phyloP scores from a whole-genome alignment of 257 asterid species.

The Nicotiana obtusifolia region DNA sequence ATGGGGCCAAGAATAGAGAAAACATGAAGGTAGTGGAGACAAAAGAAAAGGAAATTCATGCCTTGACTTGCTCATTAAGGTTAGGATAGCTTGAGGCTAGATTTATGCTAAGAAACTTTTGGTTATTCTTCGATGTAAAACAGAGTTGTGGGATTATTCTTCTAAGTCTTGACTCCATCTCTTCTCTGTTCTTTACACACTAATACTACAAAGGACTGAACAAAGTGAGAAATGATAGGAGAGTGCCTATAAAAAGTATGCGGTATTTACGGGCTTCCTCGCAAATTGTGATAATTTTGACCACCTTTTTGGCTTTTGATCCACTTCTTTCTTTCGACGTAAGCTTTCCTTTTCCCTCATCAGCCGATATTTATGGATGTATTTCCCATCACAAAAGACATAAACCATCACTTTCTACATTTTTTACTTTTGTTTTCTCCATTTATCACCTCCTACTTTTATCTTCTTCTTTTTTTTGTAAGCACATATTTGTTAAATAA shows the following conservation, averaged over 20 bases:
- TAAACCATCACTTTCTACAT: not conserved
- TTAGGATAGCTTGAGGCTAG: slow-evolving; percentile 49
- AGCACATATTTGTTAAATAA: too few relatives aligned
- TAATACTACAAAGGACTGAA: not conserved
- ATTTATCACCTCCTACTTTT: not conserved
- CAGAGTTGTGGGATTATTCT: not conserved
- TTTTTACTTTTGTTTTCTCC: not conserved
- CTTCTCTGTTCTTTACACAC: not conserved
- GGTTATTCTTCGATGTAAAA: slow-evolving; percentile 7
- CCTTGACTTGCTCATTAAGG: slow-evolving; percentile 51
- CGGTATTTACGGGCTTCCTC: not conserved
- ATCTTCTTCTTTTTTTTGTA: too few relatives aligned
- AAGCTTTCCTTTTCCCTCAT: not conserved
- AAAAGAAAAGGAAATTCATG: slow-evolving; percentile 17
- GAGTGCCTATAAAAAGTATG: not conserved
- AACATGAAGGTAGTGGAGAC: not conserved
- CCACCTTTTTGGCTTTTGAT: not conserved
- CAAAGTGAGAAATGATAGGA: not conserved
- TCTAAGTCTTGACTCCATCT: not conserved
- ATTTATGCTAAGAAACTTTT: slow-evolving; percentile 26
- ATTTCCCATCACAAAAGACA: not conserved
- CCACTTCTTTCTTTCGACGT: not conserved
- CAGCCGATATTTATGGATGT: not conserved
- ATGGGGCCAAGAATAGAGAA: not conserved
- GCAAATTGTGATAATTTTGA: not conserved